Base-by-base conservation (phyloP, 805 yeast species). In the Saccharomycopsis fermentans region DNA sequence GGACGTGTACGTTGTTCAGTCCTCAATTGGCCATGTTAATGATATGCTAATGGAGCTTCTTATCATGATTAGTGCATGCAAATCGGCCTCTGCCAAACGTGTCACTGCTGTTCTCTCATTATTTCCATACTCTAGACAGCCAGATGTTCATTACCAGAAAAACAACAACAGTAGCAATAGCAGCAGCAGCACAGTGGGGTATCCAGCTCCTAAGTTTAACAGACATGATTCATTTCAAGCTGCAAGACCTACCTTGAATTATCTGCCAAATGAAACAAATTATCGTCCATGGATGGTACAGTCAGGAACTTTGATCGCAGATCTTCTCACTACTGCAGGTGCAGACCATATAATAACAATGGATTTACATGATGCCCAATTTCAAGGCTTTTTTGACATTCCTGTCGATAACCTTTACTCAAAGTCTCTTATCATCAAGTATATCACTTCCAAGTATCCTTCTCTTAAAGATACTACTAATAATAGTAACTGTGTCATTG, bases 291-390 rank as follows among this genome's bases (percentile, higher is more conserved):
- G 99, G 98, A 86, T 91, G 37, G 94, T 97, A 1, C 98, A 91
- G 72, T 83, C 91, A 37, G 99, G 99, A 12, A 90, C 96, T 1
- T 75, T 94, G 61, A 81, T 94, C 63, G 97, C 98, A 40, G 86
- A 90, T 65, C 73, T 94, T 62, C 74, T 94, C 63, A 87, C 90
- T 2, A 81, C 92, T 1, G 94, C 98, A 0, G 99, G 99, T 43
- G 97, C 98, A 0, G 96, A 94, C 71, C 94, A 95, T 67, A 84
- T 91, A 58, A 90, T 94, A 63, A 94, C 99, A 1, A 91, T 94
- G 97, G 99, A 94, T 69, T 76, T 94, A 59, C 99, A 94, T 70
- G 99, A 94, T 68, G 90, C 98, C 1, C 99, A 94, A 71, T 94
- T 90, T 72, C 98, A 95, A 71, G 99, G 99, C 4, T 94, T 90